Base-by-base conservation (phyloP, 2,329 filamentous ascomycete species). In the Trichoderma sp. region DNA sequence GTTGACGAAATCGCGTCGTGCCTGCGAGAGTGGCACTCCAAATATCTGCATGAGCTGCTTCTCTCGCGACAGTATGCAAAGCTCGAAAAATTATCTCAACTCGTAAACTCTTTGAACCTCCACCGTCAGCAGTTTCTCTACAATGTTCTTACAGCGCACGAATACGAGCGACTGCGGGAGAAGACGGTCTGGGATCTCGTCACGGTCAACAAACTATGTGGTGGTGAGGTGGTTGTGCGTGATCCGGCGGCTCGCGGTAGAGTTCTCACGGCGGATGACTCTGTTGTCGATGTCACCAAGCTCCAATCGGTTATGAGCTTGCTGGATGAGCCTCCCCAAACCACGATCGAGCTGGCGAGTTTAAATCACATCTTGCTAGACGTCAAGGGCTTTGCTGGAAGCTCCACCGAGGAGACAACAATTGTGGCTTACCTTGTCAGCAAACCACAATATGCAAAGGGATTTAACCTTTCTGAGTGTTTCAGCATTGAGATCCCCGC, bases 1-100 rank as follows among this genome's bases (percentile, higher is more conserved):
- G 95, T 99, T 28, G 96, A 99, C 82, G 96, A 99, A 81, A 98
- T 99, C 77, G 95, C 96, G 15, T 98, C 95, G 4, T 99, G 96
- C 80, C 84, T 99, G 74, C 90, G 96, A 76, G 96, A 99, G 86
- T 99, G 96, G 97, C 95, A 99, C 83, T 97, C 96, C 24, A 97
- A 95, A 21, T 97, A 98, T 79, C 87, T 99, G 18, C 97, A 99
- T 82, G 94, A 97, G 79, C 86, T 98, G 28, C 87, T 99, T 1
- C 88, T 99, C 9, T 90, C 90, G 24, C 89, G 94, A 73, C 90
- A 95, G 79, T 99, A 99, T 82, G 84, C 87, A 64, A 88, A 91
- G 70, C 85, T 99, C 70, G 94, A 97, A 77, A 90, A 92, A 74
- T 90, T 98, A 79, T 93, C 94, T 1, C 88, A 88, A 71, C 87